Evolutionary conservation across 192 early-diverging fungal genomes (phyloP), one percentile per base, ranked within the genome.

Genomic region (Pilobolus umbonatus): DNA sequence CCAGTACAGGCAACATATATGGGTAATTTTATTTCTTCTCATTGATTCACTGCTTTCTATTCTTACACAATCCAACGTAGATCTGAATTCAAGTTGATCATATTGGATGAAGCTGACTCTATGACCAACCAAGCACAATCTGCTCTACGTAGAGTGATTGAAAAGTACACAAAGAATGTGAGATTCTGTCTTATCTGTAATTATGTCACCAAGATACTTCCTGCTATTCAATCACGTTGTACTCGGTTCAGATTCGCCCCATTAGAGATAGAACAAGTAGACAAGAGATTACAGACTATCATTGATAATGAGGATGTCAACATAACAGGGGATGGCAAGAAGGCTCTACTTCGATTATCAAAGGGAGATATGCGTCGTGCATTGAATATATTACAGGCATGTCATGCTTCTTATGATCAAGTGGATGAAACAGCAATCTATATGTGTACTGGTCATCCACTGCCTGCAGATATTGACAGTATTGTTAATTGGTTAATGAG

Each of bases 131-230:
- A 80, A 22, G 95, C 95, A 6, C 97, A 98, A 68, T 84, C 88
- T 31, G 95, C 97, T 7, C 69, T 99, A 57, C 85, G 97, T 56
- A 76, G 96, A 72, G 95, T 99, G 12, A 91, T 99, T 67, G 97
- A 99, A 78, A 93, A 96, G 69, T 99, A 99, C 75, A 98, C 97
- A 15, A 81, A 83, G 35, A 99, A 98, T 61, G 94, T 98, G 7
- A 85, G 97, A 2, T 99, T 99, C 67, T 99, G 97, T 71, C 91
- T 99, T 51, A 95, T 99, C 55, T 98, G 95, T 80, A 99, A 99
- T 73, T 97, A 99, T 67, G 93, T 94, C 25, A 85, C 85, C 72
- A 97, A 96, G 67, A 97, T 99, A 38, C 96, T 94, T 45, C 95
- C 97, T 5, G 97, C 97, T 2, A 74, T 97, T 29, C 97, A 98